Evolutionary conservation across 768 basidiomycete species (phyloP), one percentile per base, ranked within the genome.

Genomic region (Xerocomellus amylosporus): DNA sequence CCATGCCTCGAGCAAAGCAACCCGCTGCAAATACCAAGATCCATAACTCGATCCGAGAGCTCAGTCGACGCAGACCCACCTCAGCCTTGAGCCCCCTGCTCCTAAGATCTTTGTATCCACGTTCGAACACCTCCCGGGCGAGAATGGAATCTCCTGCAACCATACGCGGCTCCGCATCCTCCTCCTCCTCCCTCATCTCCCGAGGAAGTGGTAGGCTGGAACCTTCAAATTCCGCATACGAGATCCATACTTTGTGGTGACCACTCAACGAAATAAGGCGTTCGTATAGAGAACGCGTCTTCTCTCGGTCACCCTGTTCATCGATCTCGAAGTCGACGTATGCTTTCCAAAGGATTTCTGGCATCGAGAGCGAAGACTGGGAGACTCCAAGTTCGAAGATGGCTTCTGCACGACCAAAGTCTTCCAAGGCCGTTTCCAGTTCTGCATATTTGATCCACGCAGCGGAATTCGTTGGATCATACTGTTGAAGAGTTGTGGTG

Each of bases 401-500:
- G 5, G 88, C 94, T 14, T 96, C 88, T 2, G 93, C 89, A 36
- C 95, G 93, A 22, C 84, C 77, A 67, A 88, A 86, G 70, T 98
- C 95, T 69, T 89, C 88, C 1, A 97, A 79, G 46, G 87, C 87
- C 0, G 84, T 81, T 71, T 98, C 95, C 33, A 97, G 83, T 64
- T 96, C 91, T 24, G 96, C 91, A 70, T 85, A 98, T 70, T 90
- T 90, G 73, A 98, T 96, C 96, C 96, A 98, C 0, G 94, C 91
- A 2, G 91, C 77, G 1, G 92, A 89, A 70, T 96, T 93, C 26
- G 91, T 86, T 0, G 94, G 80, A 69, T 98, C 96, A 67, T 84
- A 92, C 90, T 86, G 49, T 22, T 17, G 12, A 46, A 36, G 13
- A 46, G 12, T 38, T 43, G 9, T 53, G 31, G n/a, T 53, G 31